Evolutionary conservation across 2,329 filamentous ascomycete genomes (phyloP).

Genomic region (Paracoccidioides lutzii): DNA sequence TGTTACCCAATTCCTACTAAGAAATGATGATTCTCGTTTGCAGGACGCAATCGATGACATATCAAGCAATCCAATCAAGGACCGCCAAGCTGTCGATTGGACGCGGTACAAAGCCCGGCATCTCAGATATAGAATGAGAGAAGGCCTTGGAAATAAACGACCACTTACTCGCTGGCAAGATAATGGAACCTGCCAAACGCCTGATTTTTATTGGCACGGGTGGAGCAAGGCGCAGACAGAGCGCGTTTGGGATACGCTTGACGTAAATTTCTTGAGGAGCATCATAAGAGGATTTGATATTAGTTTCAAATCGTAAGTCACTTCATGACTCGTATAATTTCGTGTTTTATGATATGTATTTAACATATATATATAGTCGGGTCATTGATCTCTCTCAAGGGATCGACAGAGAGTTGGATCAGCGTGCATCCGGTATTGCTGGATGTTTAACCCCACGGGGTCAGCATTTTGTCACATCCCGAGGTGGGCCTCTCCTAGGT

Average conservation of each 20-base stretch:
- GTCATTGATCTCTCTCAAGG: conserved; percentile 59
- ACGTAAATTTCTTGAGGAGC: conserved; percentile 46
- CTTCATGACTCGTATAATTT: neutral
- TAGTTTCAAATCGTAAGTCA: conserved; percentile 42
- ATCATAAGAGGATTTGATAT: conserved; percentile 42
- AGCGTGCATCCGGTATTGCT: conserved; percentile 42
- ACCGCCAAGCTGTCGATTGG: conserved; percentile 20
- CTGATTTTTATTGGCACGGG: conserved; percentile 42
- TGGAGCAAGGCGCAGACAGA: conserved; percentile 42
- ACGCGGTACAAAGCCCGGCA: conserved; percentile 47
- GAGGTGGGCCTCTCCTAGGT: conserved; percentile 48
- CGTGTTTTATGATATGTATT: neutral
- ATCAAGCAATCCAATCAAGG: conserved; percentile 18
- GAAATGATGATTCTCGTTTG: conserved; percentile 42
- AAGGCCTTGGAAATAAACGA: conserved; percentile 41
- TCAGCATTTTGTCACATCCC: conserved; percentile 46
- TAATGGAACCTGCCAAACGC: conserved; percentile 39
- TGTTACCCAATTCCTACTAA: conserved; percentile 48
- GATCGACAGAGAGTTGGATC: conserved; percentile 46
- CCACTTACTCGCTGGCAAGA: conserved; percentile 50
- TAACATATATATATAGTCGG: conserved; percentile 16
- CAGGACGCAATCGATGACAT: conserved; percentile 39
- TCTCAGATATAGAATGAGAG: conserved; percentile 37
- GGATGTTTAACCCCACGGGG: conserved; percentile 58
- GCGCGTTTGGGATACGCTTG: conserved; percentile 54